phyloP scores from a whole-genome alignment of 2,329 filamentous ascomycete genomes.

The Aspergillus latus region DNA sequence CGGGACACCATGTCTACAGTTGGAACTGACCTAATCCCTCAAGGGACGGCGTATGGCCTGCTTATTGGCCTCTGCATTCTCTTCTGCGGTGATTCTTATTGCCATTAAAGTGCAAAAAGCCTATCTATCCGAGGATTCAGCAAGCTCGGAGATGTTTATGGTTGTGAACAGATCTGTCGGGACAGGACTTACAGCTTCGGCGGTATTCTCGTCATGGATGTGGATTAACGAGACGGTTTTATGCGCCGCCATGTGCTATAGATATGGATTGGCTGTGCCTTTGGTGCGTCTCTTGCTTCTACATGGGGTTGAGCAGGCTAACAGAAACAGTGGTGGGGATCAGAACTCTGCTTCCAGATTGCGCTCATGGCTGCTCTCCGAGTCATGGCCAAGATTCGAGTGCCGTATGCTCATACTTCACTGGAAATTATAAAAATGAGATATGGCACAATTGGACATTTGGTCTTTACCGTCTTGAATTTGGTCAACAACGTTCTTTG shows the following conservation, averaged over 20 bases:
- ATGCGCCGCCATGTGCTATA: conserved; percentile 35
- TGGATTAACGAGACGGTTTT: conserved; percentile 42
- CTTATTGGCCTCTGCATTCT: conserved; percentile 51
- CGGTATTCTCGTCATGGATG: conserved; percentile 43
- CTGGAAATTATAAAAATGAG: conserved; percentile 52
- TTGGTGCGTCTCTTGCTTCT: conserved; percentile 24
- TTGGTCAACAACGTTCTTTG: conserved; percentile 47
- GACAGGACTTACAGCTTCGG: conserved; percentile 38
- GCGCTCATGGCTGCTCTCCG: conserved; percentile 52
- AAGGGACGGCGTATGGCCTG: conserved; percentile 45
- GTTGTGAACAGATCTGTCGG: conserved; percentile 41
- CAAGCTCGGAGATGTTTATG: conserved; percentile 47
- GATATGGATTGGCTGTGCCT: conserved; percentile 37
- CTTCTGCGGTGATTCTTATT: conserved; percentile 50
- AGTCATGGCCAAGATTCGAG: conserved; percentile 51
- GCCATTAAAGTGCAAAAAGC: conserved; percentile 48
- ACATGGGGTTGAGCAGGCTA: background rate
- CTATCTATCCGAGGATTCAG: conserved; percentile 33
- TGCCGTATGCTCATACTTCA: conserved; percentile 53
- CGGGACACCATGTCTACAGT: conserved; percentile 4
- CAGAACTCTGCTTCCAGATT: conserved; percentile 49
- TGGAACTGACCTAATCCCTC: conserved; percentile 24
- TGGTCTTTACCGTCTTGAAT: conserved; percentile 45
- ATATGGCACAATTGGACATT: conserved; percentile 46
- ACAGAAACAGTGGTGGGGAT: conserved; percentile 36